Evolutionary conservation across 495 filamentous ascomycete species (phyloP).

Genomic region (Penicillium pulvis): DNA sequence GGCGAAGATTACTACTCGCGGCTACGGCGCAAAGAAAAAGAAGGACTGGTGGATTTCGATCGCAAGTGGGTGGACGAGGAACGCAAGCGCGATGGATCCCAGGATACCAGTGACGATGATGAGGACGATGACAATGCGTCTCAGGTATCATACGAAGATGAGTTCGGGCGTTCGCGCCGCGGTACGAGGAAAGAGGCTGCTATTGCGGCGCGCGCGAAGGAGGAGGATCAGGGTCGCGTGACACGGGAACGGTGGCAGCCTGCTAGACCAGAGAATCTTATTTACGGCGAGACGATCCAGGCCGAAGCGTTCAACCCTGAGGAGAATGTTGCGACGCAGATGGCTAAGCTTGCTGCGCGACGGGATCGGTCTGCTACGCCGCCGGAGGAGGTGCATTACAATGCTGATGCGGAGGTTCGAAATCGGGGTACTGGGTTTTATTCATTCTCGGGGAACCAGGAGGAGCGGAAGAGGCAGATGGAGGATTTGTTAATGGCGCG

Average conservation of each 20-base stretch:
- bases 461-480: conserved; percentile 72
- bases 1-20: conserved; percentile 36
- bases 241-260: conserved; percentile 59
- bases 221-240: conserved; percentile 38
- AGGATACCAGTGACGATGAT: conserved; percentile 35
- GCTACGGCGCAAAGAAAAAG: conserved; percentile 45
- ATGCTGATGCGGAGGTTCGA: conserved; percentile 77
- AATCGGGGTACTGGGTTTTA: conserved; percentile 92
- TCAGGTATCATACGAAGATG: conserved; percentile 80
- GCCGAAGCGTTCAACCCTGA: conserved; percentile 75
- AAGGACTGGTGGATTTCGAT: conserved; percentile 85
- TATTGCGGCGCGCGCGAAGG: conserved; percentile 54
- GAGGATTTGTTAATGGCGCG: conserved; percentile 65
- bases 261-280: conserved; percentile 65
- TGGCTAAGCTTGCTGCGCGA: conserved; percentile 71
- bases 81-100: conserved; percentile 29
- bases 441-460: conserved; percentile 73
- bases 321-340: conserved; percentile 56
- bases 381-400: conserved; percentile 78
- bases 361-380: conserved; percentile 76
- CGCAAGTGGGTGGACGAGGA: conserved; percentile 82
- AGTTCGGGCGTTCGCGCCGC: conserved; percentile 77
- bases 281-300: conserved; percentile 83
- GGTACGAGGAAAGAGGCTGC: conserved; percentile 66
- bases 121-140: conserved; percentile 55